Base-by-base conservation (phyloP, 306 rosid species). In the Abrus pulchellus region DNA sequence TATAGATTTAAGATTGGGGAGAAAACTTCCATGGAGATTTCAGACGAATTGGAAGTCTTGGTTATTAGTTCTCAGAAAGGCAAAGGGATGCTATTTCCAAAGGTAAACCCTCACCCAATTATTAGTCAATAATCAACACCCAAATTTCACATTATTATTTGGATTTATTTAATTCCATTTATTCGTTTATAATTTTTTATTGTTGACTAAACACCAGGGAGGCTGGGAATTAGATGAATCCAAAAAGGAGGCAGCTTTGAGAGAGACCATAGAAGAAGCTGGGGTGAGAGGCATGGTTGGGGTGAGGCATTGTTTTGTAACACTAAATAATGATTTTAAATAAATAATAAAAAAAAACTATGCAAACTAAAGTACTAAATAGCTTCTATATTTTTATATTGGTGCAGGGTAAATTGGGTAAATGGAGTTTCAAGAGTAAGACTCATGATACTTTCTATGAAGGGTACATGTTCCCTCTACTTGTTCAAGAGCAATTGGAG, bases 171-270 rank as follows among this genome's bases (percentile, higher is more conserved):
- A 60, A 50, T 72, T 38, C 3, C 6, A 9, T n/a, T 40, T 36
- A 30, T 41, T 61, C 11, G 55, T 2, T 49, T 52, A 30, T 78
- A 59, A 30, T 30, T 40, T 67, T 20, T 13, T 63, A 36, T 7
- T 80, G 80, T 75, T 83, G 60, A 71, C 64, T 69, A 28, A 78
- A 70, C 0, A 57, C 1, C 86, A 94, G 98, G 98, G 98, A 86
- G 98, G 98, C 1, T 94, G 98, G 98, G 98, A 94, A 75, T 30
- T 71, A 13, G 98, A 94, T 56, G 97, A 94, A 86, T 88, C 97
- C 28, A 93, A 86, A 74, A 90, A 84, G 83, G 93, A 90, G 84
- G 98, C 98, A 54, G 98, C 98, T 80, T 64, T 83, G 62, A 71
- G 98, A 64, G 98, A 94, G 80, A 92, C 94, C 56, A 52, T 94